Base-by-base conservation (phyloP, 2,329 filamentous ascomycete species). In the Aureobasidium sp. region DNA sequence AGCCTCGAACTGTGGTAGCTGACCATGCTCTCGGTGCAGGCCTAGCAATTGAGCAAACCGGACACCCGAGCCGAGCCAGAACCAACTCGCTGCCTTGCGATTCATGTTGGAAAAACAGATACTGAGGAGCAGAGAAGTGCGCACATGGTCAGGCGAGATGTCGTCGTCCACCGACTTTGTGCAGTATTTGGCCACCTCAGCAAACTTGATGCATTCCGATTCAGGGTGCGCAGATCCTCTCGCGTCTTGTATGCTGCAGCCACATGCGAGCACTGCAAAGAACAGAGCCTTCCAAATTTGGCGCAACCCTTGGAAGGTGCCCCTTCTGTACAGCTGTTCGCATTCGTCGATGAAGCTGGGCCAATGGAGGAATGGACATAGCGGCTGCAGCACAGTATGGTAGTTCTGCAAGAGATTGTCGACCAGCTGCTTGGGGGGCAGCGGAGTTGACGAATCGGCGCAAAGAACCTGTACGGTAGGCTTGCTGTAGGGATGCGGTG, bases 361-460 rank as follows among this genome's bases (percentile, higher is more conserved):
- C 89, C 92, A 95, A 73, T 97, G 90, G 11, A 97, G 70, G 47
- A 96, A 86, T 0, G 94, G 94, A 67, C 92, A 87, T 73, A 90
- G 87, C 36, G 86, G 83, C 72, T 97, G 93, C 27, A 90, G 80
- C 7, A 87, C 88, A 42, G 82, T 80, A 68, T 89, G 88, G 73
- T 96, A 99, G 41, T 87, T 82, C 37, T 84, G 81, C 36, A 97
- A 76, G 2, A 97, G 79, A 66, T 84, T 84, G 65, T 96, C 90
- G 31, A 87, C 85, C 25, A 86, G 75, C 31, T 84, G 78, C 66
- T 86, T 87, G 1, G 87, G 79, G 0, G 93, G 94, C 60, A 97
- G 44, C 84, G 66, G 61, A 9, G 68, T 58, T 8, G 68, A 65
- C 1, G 62, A 64, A 78, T 79, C 25, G 82, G 81, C 73, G 57